Evolutionary conservation across 176 grass and related monocot species (phyloP), one percentile per base, ranked within the genome.

Genomic region (Avena atlantica): DNA sequence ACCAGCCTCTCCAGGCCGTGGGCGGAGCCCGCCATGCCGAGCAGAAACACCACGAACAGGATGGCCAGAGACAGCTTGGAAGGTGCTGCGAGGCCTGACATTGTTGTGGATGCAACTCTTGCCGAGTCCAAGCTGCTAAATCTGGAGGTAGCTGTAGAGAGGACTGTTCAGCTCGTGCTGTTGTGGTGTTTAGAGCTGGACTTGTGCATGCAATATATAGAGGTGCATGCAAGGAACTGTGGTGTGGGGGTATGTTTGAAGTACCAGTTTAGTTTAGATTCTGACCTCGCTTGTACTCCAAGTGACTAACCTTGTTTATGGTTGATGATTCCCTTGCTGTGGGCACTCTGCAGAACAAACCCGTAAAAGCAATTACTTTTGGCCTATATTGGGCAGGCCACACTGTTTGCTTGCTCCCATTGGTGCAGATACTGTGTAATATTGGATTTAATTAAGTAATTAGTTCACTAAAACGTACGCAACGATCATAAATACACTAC

Each of bases 171-270:
- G 29, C 12, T 64, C 9, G 78, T 31, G 23, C 2, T 20, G 23
- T 14, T 19, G n/a, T 45, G n/a, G 56, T 80, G 23, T 37, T 81
- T 8, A 65, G 42, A 49, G n/a, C 12, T 42, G 4, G 81, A 44
- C 24, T 12, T 16, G 34, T 9, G 69, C 69, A 73, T 83, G 67
- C 68, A 60, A 72, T 83, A 25, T 83, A 72, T 83, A 27, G 81
- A 58, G 50, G 37, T 12, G 1, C 29, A 45, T 74, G 42, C n/a
- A 24, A 25, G 62, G 25, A 65, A 31, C n/a, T 25, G n/a, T 74
- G 45, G 29, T 31, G 29, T 31, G 29, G 29, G 44, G 44, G 44
- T 14, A 9, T 50, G 44, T 48, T 24, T 47, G 21, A 36, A 14
- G 44, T 74, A 49, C 24, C 70, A 49, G 44, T 49, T 24, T 49